Evolutionary conservation across 345 rosid species (phyloP).

Genomic region (Rhizophora apiculata): DNA sequence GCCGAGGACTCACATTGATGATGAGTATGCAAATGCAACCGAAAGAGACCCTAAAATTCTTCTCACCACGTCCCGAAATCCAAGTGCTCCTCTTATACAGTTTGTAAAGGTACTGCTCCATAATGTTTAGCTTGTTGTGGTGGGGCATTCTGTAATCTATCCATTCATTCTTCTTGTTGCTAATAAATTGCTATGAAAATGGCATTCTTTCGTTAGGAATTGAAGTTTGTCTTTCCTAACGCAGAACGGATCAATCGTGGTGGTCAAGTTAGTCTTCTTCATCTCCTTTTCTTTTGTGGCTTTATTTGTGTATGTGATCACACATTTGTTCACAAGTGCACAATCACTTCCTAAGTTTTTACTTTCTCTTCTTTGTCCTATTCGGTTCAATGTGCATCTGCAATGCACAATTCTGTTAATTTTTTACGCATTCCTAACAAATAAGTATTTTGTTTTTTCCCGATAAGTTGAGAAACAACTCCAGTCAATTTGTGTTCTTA

Average conservation of each 20-base stretch:
- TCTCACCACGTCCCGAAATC: conserved; percentile 82
- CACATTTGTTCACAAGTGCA: too few relatives aligned
- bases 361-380: not conserved
- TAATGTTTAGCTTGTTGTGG: too few relatives aligned
- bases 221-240: conserved; percentile 80
- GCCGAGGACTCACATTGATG: not conserved
- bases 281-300: not conserved
- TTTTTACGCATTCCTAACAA: not conserved
- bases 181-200: not conserved
- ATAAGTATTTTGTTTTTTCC: too few relatives aligned
- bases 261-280: conserved; percentile 55
- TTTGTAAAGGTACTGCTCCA: conserved; percentile 57
- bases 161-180: not conserved
- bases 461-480: too few relatives aligned
- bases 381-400: too few relatives aligned
- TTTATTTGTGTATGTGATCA: not conserved
- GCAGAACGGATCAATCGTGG: conserved; percentile 79
- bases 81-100: conserved; percentile 75
- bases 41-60: conserved; percentile 48
- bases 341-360: too few relatives aligned
- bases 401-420: not conserved
- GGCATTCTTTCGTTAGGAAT: conserved; percentile 47
- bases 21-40: not conserved
- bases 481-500: too few relatives aligned
- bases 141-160: not conserved